A percentile compares a stretch with the other conserved stretches of the same genome.
Conservation (phyloP, 805 yeast species). For the Tetrapisispora namnaoensis region DNA sequence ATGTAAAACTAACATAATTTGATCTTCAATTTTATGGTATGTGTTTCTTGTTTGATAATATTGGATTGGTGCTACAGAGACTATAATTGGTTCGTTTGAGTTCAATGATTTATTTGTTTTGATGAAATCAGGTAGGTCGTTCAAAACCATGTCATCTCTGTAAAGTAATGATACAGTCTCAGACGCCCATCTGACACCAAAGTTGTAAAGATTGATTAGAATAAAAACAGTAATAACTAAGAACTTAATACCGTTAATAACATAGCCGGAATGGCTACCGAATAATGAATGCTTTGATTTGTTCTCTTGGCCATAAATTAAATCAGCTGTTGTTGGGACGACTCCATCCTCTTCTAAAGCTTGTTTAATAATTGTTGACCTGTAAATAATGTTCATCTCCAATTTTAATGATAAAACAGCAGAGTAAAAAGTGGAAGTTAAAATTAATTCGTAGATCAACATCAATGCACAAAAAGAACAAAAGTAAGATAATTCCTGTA, state of each 20-base stretch:
- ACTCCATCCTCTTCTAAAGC: constrained; percentile 92
- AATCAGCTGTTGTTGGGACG: constrained; percentile 59
- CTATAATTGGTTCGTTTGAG: constrained; percentile 41
- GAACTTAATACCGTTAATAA: constrained; percentile 48
- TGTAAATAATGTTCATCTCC: constrained; percentile 78
- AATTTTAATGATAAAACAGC: constrained; percentile 80
- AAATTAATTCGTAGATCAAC: constrained; percentile 57
- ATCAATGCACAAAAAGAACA: constrained; percentile 66
- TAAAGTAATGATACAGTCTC: constrained; percentile 30
- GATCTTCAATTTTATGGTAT: constrained; percentile 53
- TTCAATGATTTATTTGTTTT: constrained; percentile 10
- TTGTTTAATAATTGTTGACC: constrained; percentile 64
- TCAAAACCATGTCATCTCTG: constrained; percentile 29
- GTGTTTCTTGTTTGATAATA: constrained; percentile 49
- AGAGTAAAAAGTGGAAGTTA: constrained; percentile 72
- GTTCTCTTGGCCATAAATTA: constrained; percentile 38
- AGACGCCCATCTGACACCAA: constrained; percentile 54
- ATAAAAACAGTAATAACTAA: constrained; percentile 49
- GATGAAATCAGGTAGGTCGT: constrained; percentile 34
- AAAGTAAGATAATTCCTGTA: constrained; percentile 71
- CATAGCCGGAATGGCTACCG: constrained; percentile 27
- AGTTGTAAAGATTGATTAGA: constrained; percentile 55
- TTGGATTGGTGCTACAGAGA: constrained; percentile 48
- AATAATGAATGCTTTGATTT: constrained; percentile 15
- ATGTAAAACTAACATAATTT: constrained; percentile 39